Evolutionary conservation across 768 basidiomycete genomes (phyloP).

Genomic region (Podaxis sp.): DNA sequence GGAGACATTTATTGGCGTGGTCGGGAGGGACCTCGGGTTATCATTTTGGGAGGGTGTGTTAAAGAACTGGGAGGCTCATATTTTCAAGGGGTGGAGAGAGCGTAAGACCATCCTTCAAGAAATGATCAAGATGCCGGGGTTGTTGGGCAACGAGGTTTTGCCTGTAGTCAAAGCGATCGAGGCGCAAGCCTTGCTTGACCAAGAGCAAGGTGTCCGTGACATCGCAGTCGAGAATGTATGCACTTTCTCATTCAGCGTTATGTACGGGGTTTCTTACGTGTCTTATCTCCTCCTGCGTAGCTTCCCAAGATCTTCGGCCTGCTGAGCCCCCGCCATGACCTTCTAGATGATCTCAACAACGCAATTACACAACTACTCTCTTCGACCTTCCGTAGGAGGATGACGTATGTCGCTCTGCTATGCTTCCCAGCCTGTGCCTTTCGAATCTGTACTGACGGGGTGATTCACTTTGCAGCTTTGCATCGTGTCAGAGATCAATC

Average conservation of each 20-base stretch:
- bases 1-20: conserved; percentile 47
- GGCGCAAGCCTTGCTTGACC: conserved; percentile 43
- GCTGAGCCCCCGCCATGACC: conserved; percentile 28
- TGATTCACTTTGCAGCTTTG: conserved; percentile 46
- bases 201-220: conserved; percentile 82
- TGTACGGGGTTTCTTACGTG: neutral
- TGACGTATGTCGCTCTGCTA: conserved; percentile 53
- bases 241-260: conserved; percentile 16
- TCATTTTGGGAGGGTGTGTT: conserved; percentile 42
- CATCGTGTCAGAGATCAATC: conserved; percentile 69
- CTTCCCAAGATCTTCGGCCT: conserved; percentile 37
- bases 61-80: conserved; percentile 51
- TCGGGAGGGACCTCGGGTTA: conserved; percentile 45
- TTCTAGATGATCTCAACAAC: conserved; percentile 31
- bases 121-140: conserved; percentile 44
- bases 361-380: conserved; percentile 27
- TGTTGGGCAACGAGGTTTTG: conserved; percentile 36
- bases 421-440: neutral
- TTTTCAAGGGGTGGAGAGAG: conserved; percentile 73
- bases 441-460: conserved; percentile 2
- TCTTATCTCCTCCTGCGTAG: conserved; percentile 24
- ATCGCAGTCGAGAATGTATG: conserved; percentile 65
- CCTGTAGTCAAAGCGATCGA: conserved; percentile 46
- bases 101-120: conserved; percentile 63
- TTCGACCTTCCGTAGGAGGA: conserved; percentile 42